Conservation (phyloP, 2,329 filamentous ascomycete genomes). For the Alternaria incomplexa region DNA sequence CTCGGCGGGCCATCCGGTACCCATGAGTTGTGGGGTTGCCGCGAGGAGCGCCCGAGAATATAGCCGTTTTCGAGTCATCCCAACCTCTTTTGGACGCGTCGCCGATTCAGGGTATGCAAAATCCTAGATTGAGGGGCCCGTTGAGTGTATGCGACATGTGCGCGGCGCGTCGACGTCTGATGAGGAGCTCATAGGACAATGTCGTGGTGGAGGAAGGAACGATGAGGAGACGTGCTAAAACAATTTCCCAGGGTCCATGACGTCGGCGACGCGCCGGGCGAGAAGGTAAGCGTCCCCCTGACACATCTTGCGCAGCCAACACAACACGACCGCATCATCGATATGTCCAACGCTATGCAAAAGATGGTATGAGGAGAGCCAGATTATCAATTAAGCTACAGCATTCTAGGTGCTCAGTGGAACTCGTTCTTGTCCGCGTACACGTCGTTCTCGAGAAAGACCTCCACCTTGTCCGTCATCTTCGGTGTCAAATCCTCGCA, state of each 20-base stretch:
- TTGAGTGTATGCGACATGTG: background rate
- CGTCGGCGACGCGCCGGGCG: background rate
- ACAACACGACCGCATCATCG: background rate
- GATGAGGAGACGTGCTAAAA: background rate
- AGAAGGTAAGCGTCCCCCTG: background rate
- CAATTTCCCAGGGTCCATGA: background rate
- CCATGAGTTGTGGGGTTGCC: background rate
- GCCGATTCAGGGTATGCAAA: background rate
- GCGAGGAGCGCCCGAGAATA: background rate
- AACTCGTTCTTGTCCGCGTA: constrained; percentile 34
- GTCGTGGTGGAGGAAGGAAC: background rate
- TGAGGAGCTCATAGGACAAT: background rate
- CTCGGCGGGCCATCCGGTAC: background rate
- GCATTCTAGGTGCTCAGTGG: constrained; percentile 8
- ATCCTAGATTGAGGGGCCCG: background rate
- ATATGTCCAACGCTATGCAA: background rate
- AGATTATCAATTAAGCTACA: background rate
- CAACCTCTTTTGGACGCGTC: background rate
- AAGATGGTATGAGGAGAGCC: background rate
- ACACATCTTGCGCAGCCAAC: background rate
- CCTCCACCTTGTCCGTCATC: constrained; percentile 37
- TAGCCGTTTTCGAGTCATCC: background rate
- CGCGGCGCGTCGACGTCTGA: background rate
- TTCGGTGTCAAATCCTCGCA: constrained; percentile 32
- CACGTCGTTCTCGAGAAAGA: constrained; percentile 36